Evolutionary conservation across 495 filamentous ascomycete genomes (phyloP), one percentile per base, ranked within the genome.

Genomic region (Aspergillus taichungensis): DNA sequence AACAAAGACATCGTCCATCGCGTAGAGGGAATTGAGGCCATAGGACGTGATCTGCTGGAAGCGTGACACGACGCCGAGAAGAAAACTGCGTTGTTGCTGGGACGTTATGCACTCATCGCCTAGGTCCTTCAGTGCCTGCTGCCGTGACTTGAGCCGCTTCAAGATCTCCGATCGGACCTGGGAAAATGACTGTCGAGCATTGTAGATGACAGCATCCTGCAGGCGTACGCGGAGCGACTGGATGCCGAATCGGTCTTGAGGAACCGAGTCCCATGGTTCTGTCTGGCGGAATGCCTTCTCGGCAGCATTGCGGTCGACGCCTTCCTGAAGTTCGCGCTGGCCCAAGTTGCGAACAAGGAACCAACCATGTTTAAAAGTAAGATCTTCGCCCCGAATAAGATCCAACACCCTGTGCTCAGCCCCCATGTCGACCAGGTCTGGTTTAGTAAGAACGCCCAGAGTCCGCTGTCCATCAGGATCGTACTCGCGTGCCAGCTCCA

Each of bases 401-500:
- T 75, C 62, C 3, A 76, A 56, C 3, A 76, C 53, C 1, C 51
- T 51, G 5, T 60, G 45, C 36, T 75, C 67, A 0, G 64, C 68
- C 3, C 69, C 66, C 37, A 59, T 58, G 34, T 82, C 75, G 27
- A 80, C 52, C 0, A 83, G 55, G 40, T 85, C 79, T 0, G 77
- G 78, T 52, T 83, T 83, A 0, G 79, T 83, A 2, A 83, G 49
- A 8, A 84, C 69, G 6, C 76, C 74, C 3, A 84, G 51, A 0
- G 80, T 83, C 12, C 79, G 66, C 14, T 69, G 42, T 3, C 75
- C 74, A 5, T 60, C 45, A 0, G 57, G 57, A 55, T 84, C 79
- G 24, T 54, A 48, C 39, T 74, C 62, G 10, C 71, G 58, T 0
- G 80, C 76, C 32, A 80, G 59, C 32, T 60, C 57, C 0, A 84